Evolutionary conservation across 2,329 filamentous ascomycete genomes (phyloP), one percentile per base, ranked within the genome.

Genomic region (Fusarium coffeatum): DNA sequence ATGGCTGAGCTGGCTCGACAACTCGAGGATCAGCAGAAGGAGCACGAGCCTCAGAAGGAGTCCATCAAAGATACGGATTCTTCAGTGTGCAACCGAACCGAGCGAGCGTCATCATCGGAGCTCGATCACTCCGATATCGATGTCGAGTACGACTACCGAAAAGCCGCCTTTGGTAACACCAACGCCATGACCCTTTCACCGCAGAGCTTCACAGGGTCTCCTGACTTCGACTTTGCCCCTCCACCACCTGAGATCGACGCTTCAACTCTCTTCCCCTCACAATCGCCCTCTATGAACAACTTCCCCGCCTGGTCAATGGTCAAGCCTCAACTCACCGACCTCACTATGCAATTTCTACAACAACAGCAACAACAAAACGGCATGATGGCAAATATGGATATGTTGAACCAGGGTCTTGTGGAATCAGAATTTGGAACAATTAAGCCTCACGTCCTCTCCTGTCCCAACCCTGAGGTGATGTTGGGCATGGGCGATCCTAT

Each of bases 401-500:
- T 86, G 78, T 77, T 87, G 32, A 83, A 80, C 55, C 85, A 86
- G 62, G 83, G 83, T 5, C 76, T 87, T 5, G 76, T 87, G 28
- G 86, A 87, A 66, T 82, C 82, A 5, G 84, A 85, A 42, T 87
- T 87, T 51, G 83, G 84, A 40, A 85, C 82, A 27, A 84, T 88
- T 69, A 88, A 88, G 79, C 86, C 86, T 15, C 85, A 87, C 59
- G 81, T 86, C 46, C 78, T 88, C 45, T 83, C 83, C 40, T 85
- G 84, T 69, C 78, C 83, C 43, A 85, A 86, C 55, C 81, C 84
- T 2, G 85, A 87, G 46, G 84, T 85, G 10, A 88, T 88, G 86
- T 80, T 88, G 75, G 84, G 86, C 20, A 83, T 87, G 73, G 83
- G 82, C 20, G 87, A 89, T 65, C 86, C 87, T 2, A 88, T 88